Evolutionary conservation across 2,329 filamentous ascomycete species (phyloP).

Genomic region (Fusarium sp.): DNA sequence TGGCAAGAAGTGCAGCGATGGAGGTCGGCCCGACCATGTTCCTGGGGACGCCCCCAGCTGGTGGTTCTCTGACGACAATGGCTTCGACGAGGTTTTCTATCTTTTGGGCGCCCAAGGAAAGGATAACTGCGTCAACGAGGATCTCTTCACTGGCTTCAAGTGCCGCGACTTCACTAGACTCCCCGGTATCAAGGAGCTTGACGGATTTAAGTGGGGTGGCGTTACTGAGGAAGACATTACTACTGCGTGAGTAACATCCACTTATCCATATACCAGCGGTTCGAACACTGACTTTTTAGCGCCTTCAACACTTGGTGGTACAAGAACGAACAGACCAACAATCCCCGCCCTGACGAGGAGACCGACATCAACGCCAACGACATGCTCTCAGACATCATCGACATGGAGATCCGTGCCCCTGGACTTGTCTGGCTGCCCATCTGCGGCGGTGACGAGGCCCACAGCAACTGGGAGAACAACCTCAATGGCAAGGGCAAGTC

Average conservation of each 20-base stretch:
- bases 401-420: conserved; percentile 3
- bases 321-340: conserved; percentile 1
- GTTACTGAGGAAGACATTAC: conserved; percentile 1
- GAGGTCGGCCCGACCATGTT: background rate
- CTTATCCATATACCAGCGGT: background rate
- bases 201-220: conserved; percentile 9
- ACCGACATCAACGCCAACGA: background rate
- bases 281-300: background rate
- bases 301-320: background rate
- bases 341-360: background rate
- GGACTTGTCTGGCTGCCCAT: background rate
- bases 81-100: background rate
- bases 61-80: background rate
- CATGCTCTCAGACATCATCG: background rate
- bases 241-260: background rate
- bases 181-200: background rate
- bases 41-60: background rate
- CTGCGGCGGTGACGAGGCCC: conserved; percentile 4
- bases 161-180: conserved; percentile 2
- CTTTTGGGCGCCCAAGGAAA: background rate
- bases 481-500: background rate
- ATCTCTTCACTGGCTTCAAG: conserved; percentile 2
- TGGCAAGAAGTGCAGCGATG: background rate
- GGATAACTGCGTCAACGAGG: background rate
- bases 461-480: background rate